Base-by-base conservation (phyloP, 106 monocot genomes). In the Dioscorea zingiberensis region DNA sequence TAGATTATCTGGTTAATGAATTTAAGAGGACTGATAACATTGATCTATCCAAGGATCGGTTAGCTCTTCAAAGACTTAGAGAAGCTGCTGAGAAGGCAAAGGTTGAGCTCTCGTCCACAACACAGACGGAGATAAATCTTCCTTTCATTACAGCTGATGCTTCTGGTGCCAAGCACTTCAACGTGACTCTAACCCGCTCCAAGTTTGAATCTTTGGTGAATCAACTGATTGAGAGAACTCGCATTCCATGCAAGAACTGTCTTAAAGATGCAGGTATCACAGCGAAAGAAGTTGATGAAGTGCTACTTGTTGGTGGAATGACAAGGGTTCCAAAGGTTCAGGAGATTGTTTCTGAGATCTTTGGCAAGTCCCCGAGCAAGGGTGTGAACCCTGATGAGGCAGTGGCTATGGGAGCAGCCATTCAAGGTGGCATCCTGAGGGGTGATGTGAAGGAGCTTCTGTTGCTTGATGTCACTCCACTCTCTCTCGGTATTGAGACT, bases 401-500 rank as follows among this genome's bases (percentile, higher is more conserved):
- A n/a, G 81, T 81, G 47, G 81, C 81, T 55, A 71, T 76, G 77
- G 82, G 82, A 21, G 82, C 82, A 38, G 73, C 77, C 21, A 51
- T 83, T 17, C 82, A 83, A 30, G 82, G 77, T 54, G 82, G 82
- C 45, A 77, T 83, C 48, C 48, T 83, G 47, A 73, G 74, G 66
- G 82, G 82, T 65, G 82, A 83, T 66, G 78, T 77, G 21, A 78
- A 83, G 55, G 82, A 83, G 51, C 73, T 83, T 6, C 77, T 83
- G 1, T 69, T 83, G 67, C 79, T 87, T 5, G 83, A 87, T 62
- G 87, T 87, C 25, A 87, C 87, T 7, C 87, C 87, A 13, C 87
- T 87, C 11, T 81, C 58, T n/a, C 66, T 74, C 12, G 74, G 74
- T 21, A 59, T 74, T 30, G 74, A 74, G 51, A 74, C 74, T 16